Conservation (phyloP, 169 alveolate species). For the Miamiensis avidus region DNA sequence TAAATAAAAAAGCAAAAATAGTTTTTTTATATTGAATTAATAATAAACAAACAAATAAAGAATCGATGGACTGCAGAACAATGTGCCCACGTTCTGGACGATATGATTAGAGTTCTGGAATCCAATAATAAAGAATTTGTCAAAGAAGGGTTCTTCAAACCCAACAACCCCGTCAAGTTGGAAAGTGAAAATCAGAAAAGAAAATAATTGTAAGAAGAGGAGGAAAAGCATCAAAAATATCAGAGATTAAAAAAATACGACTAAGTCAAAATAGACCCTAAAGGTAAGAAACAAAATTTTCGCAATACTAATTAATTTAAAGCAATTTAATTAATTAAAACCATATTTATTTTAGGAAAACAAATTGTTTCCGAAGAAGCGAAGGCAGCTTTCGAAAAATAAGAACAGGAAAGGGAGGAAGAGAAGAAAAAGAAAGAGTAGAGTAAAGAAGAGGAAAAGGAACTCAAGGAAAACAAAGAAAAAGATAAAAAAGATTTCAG, state of each 20-base stretch:
- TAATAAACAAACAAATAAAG: no score
- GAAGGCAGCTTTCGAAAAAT: background rate
- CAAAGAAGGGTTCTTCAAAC: background rate
- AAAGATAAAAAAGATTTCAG: conserved; percentile 7
- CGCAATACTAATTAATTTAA: no score
- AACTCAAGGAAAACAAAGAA: conserved; percentile 10
- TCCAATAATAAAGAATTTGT: background rate
- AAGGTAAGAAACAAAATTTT: background rate
- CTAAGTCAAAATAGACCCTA: background rate
- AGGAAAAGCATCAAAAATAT: no score
- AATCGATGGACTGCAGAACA: conserved; percentile 20
- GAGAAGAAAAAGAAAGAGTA: conserved; percentile 12
- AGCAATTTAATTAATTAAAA: background rate
- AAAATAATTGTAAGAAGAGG: background rate
- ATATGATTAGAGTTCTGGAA: conserved; percentile 6
- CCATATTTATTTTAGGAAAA: background rate
- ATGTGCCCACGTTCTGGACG: conserved; percentile 9
- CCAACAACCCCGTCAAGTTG: background rate
- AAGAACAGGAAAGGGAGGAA: conserved; percentile 14
- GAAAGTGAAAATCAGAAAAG: conserved; percentile 1
- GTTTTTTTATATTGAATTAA: no score
- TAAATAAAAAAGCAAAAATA: no score
- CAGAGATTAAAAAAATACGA: background rate
- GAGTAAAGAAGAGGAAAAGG: background rate
- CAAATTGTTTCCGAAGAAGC: background rate